Conservation (phyloP, 2,329 filamentous ascomycete genomes). For the Capronia americana region DNA sequence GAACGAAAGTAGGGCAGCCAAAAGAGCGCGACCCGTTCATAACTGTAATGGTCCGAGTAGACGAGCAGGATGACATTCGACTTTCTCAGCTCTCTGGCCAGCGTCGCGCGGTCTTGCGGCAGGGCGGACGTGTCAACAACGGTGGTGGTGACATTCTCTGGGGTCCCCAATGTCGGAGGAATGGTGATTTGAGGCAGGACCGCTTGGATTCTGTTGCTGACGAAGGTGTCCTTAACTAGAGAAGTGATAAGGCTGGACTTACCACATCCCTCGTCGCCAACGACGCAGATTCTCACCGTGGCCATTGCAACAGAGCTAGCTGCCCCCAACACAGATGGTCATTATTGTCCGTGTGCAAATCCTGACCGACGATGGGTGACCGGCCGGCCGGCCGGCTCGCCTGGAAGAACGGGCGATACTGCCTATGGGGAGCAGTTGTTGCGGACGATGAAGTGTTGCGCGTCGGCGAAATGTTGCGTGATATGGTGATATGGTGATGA, state of each 20-base stretch:
- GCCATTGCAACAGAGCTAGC: slow-evolving; percentile 25
- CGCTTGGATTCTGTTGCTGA: slow-evolving; percentile 92
- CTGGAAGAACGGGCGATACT: not conserved
- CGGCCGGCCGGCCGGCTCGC: not conserved
- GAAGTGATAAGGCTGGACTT: slow-evolving; percentile 94
- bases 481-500: not conserved
- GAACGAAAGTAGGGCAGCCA: slow-evolving; percentile 99
- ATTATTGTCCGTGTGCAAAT: slow-evolving; percentile 2
- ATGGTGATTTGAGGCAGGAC: slow-evolving; percentile 95
- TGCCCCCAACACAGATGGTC: not conserved
- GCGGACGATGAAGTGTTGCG: not conserved
- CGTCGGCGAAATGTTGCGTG: not conserved
- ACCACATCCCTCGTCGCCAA: slow-evolving; percentile 93
- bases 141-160: slow-evolving; percentile 95
- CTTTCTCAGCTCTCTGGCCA: slow-evolving; percentile 94
- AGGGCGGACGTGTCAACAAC: slow-evolving; percentile 97
- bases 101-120: slow-evolving; percentile 86
- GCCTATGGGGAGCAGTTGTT: not conserved
- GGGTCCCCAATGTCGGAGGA: slow-evolving; percentile 87
- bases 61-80: slow-evolving; percentile 96
- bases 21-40: slow-evolving; percentile 93
- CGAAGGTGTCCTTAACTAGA: slow-evolving; percentile 95
- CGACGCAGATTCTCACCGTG: slow-evolving; percentile 86
- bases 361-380: not conserved
- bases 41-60: slow-evolving; percentile 98